A percentile compares a stretch with the other conserved stretches of the same genome.
Evolutionary conservation across 306 rosid species (phyloP).

Genomic region (Pyrus pyrifolia): DNA sequence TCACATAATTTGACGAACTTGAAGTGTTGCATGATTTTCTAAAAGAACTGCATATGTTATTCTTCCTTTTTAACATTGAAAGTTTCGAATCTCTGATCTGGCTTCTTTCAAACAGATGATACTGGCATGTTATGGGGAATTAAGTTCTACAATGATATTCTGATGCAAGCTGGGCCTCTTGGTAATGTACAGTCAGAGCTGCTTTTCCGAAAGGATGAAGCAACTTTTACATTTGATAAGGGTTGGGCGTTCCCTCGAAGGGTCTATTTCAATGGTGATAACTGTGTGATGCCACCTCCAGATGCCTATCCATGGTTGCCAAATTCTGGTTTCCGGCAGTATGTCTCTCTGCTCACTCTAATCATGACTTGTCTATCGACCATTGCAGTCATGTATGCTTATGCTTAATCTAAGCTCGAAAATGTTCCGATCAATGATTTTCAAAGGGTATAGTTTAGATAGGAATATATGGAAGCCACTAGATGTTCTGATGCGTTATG

Average conservation of each 20-base stretch:
- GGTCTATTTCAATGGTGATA: slow-evolving; percentile 84
- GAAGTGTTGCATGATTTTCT: neutral
- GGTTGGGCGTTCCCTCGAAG: slow-evolving; percentile 95
- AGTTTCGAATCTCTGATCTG: neutral
- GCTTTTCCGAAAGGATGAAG: slow-evolving; percentile 56
- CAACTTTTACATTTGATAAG: slow-evolving; percentile 67
- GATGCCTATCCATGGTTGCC: slow-evolving; percentile 81
- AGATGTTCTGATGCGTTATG: slow-evolving; percentile 13
- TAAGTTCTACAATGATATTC: slow-evolving; percentile 81
- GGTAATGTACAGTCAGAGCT: slow-evolving; percentile 92
- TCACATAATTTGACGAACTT: neutral
- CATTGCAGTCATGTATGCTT: slow-evolving; percentile 23
- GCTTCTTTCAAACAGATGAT: slow-evolving; percentile 61
- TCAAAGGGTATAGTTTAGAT: slow-evolving; percentile 14
- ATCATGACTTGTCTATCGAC: slow-evolving; percentile 30
- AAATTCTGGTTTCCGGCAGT: slow-evolving; percentile 34
- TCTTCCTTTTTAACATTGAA: neutral
- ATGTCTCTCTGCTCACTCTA: slow-evolving; percentile 35
- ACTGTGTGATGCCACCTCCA: slow-evolving; percentile 91
- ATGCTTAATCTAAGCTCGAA: slow-evolving; percentile 16
- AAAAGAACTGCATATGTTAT: neutral
- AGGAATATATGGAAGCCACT: slow-evolving; percentile 9
- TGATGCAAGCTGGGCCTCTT: slow-evolving; percentile 58
- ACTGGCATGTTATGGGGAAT: slow-evolving; percentile 92
- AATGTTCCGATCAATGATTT: neutral